Conservation (phyloP, 1,139 yeast genomes). For the Saccharomyces hybrid region DNA sequence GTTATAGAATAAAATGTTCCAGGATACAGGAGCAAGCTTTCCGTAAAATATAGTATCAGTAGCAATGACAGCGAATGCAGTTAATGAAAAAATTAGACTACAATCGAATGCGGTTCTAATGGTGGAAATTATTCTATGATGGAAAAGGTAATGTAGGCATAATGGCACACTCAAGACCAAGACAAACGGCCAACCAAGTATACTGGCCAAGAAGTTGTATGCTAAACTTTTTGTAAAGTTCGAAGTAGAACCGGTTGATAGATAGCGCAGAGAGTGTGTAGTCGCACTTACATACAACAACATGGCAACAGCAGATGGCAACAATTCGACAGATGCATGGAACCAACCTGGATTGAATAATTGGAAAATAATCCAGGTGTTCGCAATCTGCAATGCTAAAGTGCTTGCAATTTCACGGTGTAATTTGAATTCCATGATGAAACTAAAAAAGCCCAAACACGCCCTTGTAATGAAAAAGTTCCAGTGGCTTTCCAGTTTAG, state of each 20-base stretch:
- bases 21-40: constrained; percentile 58
- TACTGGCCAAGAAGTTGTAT: constrained; percentile 57
- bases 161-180: constrained; percentile 59
- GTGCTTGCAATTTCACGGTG: constrained; percentile 21
- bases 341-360: constrained; percentile 43
- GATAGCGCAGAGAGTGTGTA: constrained; percentile 24
- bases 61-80: constrained; percentile 34
- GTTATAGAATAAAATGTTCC: constrained; percentile 76
- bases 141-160: constrained; percentile 29
- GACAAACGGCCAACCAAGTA: constrained; percentile 90
- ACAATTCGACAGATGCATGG: constrained; percentile 76
- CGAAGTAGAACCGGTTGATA: constrained; percentile 19
- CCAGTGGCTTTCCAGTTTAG: constrained; percentile 18
- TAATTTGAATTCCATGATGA: constrained; percentile 31
- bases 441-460: constrained; percentile 42
- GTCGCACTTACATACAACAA: constrained; percentile 49
- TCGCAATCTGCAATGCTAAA: constrained; percentile 36
- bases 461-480: constrained; percentile 49
- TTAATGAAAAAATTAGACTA: constrained; percentile 26
- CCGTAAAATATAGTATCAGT: constrained; percentile 64
- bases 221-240: constrained; percentile 31
- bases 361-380: constrained; percentile 30
- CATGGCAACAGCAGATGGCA: constrained; percentile 87
- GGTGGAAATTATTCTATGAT: constrained; percentile 24
- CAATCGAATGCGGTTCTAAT: constrained; percentile 31